phyloP scores from a whole-genome alignment of 148 eudicot genomes.

The Spergularia bocconei region DNA sequence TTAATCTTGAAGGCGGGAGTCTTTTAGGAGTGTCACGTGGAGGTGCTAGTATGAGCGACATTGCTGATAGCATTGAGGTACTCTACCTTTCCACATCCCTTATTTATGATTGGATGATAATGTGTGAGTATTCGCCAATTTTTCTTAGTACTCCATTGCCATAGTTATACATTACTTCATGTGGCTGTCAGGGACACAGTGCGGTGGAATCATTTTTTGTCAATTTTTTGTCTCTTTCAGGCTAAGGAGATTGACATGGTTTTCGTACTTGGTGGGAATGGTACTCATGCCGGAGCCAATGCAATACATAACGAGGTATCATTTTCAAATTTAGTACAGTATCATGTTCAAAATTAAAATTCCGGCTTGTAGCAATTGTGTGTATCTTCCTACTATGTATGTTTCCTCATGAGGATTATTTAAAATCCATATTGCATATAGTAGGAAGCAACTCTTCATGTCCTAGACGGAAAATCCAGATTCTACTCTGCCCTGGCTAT shows the following conservation, averaged over 20 bases:
- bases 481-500: background rate
- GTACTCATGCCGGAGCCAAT: constrained; percentile 53
- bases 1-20: constrained; percentile 53
- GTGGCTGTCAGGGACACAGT: background rate
- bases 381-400: background rate
- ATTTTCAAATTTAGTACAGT: background rate
- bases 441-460: background rate
- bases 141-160: background rate
- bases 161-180: background rate
- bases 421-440: background rate
- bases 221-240: constrained; percentile 22
- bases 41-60: constrained; percentile 47
- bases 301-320: constrained; percentile 48
- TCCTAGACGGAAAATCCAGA: background rate
- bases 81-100: background rate
- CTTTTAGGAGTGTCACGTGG: constrained; percentile 53
- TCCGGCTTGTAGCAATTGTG: background rate
- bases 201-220: background rate
- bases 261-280: constrained; percentile 52
- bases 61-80: constrained; percentile 50
- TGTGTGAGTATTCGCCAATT: background rate
- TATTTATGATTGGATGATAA: background rate
- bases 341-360: background rate
- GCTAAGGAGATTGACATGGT: constrained; percentile 52
- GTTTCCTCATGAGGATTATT: background rate